Evolutionary conservation across 306 rosid genomes (phyloP), one percentile per base, ranked within the genome.

Genomic region (Quercus bicolor): DNA sequence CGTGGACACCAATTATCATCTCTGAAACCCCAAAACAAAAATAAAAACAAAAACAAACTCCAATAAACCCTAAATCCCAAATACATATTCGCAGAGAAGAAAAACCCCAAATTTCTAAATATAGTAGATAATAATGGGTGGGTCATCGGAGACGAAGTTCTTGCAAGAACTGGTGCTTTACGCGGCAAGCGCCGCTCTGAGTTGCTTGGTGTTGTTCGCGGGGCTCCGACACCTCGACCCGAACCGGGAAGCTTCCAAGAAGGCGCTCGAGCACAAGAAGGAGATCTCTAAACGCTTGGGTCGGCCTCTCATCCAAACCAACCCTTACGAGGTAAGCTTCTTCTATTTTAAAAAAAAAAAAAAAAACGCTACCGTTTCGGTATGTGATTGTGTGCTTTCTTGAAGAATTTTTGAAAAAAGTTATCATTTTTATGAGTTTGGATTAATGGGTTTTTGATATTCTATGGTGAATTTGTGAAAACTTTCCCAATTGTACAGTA

Each of bases 181-280:
- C 84, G 99, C 98, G 13, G 99, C 97, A 31, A 93, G 99, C 87
- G 99, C 99, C 2, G 98, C 98, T 12, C 12, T 93, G 69, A 95
- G 99, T 78, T 90, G 93, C 70, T 31, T 93, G 81, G 97, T 89
- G 1, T 66, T 95, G 69, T 88, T 93, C 77, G 91, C 75, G 51
- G 99, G 99, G 23, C 91, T 93, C 28, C 88, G 89, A 19, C 92
- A 91, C 6, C 88, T 95, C 18, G 99, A 95, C 92, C 99, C 98
- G 34, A 95, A 88, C 74, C 97, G 99, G 1, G 97, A 93, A 75
- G 83, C 99, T 12, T 88, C 99, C 0, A 93, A 95, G 87, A 95
- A 89, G 78, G 94, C 89, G 20, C 77, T 93, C n/a, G 97, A 95
- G 80, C 93, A 89, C 21, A 93, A 93, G 91, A 95, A 95, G 82